Evolutionary conservation across 192 early-diverging fungal genomes (phyloP), one percentile per base, ranked within the genome.

Genomic region (Rhizoclosmatium sp.): DNA sequence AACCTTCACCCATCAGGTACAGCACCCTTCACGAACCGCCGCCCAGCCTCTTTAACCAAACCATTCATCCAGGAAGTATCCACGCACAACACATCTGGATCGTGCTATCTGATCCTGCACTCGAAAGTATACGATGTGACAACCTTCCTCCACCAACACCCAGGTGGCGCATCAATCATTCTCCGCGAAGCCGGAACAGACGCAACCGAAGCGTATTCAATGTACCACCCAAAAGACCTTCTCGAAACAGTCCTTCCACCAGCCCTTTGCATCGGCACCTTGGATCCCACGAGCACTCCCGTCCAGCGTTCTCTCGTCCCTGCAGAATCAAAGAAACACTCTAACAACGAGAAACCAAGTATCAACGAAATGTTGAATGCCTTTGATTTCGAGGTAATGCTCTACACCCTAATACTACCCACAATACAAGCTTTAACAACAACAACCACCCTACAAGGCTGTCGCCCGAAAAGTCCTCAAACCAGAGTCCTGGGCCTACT

Each of bases 401-500:
- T 47, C 10, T 1, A 39, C 19, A 58, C 16, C 47, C 1, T 45
- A n/a, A n/a, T n/a, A n/a, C n/a, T 31, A 67, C 45, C 31, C 48
- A 73, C 1, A 21, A 59, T 23, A 71, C 31, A 31, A 31, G 31
- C 31, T 31, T 31, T 31, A 62, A 74, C 81, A 81, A 73, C 78
- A 66, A 58, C 47, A 4, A 31, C n/a, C 31, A 31, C 0, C 31
- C 31, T 0, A 44, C 42, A 51, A 83, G 88, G 86, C 83, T 5
- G 82, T 93, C 3, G 93, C 93, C 10, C 75, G 82, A 39, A 72
- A 71, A 61, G 82, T 85, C 7, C 61, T 95, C 46, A 87, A 82
- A 64, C 73, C 87, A 54, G 92, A 93, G 65, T 92, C 93, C 1
- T 94, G 94, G 89, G 92, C 91, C 42, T 96, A 96, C 83, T 96